Percentiles rank a stretch among this genome's conserved stretches.
These are phyloP conservation scores for Neofusicoccum umdonicola DNA, from an alignment of 2,329 filamentous ascomycete genomes.

Conservation along the genomic window DNA sequence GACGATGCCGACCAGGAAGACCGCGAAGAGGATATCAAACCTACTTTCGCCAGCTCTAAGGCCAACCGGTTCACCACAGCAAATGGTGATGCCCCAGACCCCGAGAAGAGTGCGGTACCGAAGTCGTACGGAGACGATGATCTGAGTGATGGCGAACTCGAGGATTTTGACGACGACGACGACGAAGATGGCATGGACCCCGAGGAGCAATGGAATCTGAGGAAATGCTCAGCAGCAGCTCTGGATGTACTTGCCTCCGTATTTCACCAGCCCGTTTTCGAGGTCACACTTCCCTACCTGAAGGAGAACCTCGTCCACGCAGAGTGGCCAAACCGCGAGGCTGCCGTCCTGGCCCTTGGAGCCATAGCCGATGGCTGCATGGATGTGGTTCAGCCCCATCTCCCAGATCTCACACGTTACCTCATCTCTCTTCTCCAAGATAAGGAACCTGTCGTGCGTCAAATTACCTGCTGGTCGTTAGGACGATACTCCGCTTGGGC, in stretches of 20 bases:
- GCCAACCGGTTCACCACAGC: constrained; percentile 51
- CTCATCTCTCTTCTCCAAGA: constrained; percentile 84
- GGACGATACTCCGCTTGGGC: constrained; percentile 94
- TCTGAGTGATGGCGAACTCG: constrained; percentile 84
- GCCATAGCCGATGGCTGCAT: constrained; percentile 95
- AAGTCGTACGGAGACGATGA: constrained; percentile 61
- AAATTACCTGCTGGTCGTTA: constrained; percentile 97
- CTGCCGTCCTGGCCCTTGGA: constrained; percentile 88
- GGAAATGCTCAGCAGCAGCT: constrained; percentile 95
- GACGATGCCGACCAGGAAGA: constrained; percentile 90
- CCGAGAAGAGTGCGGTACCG: constrained; percentile 51
- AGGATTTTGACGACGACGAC: constrained; percentile 71
- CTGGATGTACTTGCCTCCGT: constrained; percentile 91
- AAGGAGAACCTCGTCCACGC: constrained; percentile 82
- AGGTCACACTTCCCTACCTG: constrained; percentile 87
- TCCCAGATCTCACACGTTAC: constrained; percentile 87
- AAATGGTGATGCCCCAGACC: constrained; percentile 39
- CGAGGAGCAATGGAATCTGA: constrained; percentile 90
- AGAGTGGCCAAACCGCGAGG: constrained; percentile 91
- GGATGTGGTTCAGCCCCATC: constrained; percentile 81
- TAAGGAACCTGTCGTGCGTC: constrained; percentile 81
- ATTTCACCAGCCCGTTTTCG: constrained; percentile 84
- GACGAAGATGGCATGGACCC: constrained; percentile 69
- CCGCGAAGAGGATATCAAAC: constrained; percentile 84
- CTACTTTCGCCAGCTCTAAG: constrained; percentile 77